Evolutionary conservation across 495 filamentous ascomycete genomes (phyloP), one percentile per base, ranked within the genome.

Genomic region (Xanthoparmelia taractica): DNA sequence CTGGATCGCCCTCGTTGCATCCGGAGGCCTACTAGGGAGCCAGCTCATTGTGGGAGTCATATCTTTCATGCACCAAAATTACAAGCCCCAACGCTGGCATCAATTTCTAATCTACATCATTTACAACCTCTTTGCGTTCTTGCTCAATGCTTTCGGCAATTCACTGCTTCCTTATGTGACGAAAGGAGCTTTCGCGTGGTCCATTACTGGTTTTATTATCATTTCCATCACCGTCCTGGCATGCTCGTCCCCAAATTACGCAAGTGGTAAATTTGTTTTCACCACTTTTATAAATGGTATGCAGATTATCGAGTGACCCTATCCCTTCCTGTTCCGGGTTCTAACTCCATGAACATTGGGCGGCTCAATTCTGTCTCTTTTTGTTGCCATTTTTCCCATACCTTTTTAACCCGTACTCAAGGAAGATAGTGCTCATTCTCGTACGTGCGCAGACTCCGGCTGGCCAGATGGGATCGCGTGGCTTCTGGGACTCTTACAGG

Each of bases 41-140:
- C 76, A 80, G 56, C 70, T 81, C 38, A 78, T 81, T 37, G 65
- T 79, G 0, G 77, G 79, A 43, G 66, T 78, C 54, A 75, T 80
- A 27, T 71, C 74, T n/a, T 70, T 82, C 15, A 71, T 73, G 66
- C 64, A 78, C 61, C 66, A 73, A 20, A 66, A 36, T 38, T 91
- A 86, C 68, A 71, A 73, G 23, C 65, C 81, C 13, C 65, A 87
- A 64, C 67, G 81, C 20, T 68, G 66, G 87, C 88, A 91, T 68
- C 85, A 89, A 66, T 88, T 92, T 69, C 72, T 90, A 23, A 82
- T 91, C 33, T 91, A 91, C 70, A 78, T 88, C 59, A 85, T 66
- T 2, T 87, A 85, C 67, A 87, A 83, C 55, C 57, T 88, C 25
- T 71, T 79, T 13, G 84, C 82, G 1, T 86, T 89, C 47, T 43